Conservation (phyloP, 345 rosid species). For the Arabidopsis arenosa region DNA sequence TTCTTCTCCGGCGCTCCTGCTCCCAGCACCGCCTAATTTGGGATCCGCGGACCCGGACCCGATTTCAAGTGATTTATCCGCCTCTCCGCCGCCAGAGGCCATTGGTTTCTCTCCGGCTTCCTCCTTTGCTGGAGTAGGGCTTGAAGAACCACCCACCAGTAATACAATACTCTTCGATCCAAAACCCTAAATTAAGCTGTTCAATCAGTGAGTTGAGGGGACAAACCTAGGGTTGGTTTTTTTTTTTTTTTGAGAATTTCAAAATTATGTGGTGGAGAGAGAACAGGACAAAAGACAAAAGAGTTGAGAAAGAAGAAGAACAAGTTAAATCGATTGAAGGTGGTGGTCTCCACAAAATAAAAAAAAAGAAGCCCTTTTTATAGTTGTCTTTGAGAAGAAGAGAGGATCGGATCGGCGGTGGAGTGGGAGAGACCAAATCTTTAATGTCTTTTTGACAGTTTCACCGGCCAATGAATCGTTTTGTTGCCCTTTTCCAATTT, state of each 20-base stretch:
- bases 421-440: conserved; percentile 31
- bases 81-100: conserved; percentile 35
- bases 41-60: conserved; percentile 15
- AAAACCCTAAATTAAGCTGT: neutral
- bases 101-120: conserved; percentile 20
- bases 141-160: neutral
- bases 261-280: conserved; percentile 36
- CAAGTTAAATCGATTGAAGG: neutral
- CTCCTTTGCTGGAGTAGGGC: too few relatives aligned
- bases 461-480: conserved; percentile 16
- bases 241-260: neutral
- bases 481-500: too few relatives aligned
- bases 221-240: conserved; percentile 12
- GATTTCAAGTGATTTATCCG: neutral
- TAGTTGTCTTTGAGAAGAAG: neutral
- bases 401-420: neutral
- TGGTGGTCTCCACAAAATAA: conserved; percentile 13
- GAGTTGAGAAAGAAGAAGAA: neutral
- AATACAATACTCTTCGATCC: neutral
- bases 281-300: conserved; percentile 1
- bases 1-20: conserved; percentile 62
- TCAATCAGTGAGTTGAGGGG: neutral
- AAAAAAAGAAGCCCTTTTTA: too few relatives aligned
- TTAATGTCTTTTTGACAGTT: conserved; percentile 37
- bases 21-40: conserved; percentile 47